A percentile compares a stretch with the other conserved stretches of the same genome.
These are phyloP conservation scores for Metschnikowia orientalis DNA, from an alignment of 805 yeast species.

Conservation along the genomic window DNA sequence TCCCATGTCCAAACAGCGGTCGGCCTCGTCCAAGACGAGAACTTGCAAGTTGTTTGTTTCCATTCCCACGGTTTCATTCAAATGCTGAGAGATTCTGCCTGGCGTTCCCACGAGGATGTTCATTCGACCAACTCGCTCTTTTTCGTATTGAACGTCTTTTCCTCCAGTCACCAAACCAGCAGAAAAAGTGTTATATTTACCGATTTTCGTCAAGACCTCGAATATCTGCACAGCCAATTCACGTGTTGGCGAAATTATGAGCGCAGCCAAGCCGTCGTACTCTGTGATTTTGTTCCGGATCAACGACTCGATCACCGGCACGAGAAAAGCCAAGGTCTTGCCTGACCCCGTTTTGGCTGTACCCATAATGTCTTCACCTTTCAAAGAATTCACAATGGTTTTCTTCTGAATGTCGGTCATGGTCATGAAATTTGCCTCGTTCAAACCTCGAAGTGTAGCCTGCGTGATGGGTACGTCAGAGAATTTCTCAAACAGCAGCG, in stretches of 20 bases:
- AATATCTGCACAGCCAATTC: constrained; percentile 89
- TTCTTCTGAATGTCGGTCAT: constrained; percentile 84
- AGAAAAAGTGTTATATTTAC: constrained; percentile 67
- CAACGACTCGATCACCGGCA: constrained; percentile 73
- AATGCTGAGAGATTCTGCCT: constrained; percentile 82
- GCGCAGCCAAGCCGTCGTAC: constrained; percentile 82
- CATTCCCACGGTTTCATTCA: constrained; percentile 83
- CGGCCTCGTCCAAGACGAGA: constrained; percentile 87
- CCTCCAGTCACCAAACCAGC: constrained; percentile 95
- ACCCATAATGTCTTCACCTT: constrained; percentile 76
- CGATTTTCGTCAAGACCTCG: constrained; percentile 80
- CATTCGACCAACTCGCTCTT: constrained; percentile 71
- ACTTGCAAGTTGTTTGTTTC: constrained; percentile 71
- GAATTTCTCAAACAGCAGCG: constrained; percentile 35
- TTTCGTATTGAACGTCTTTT: constrained; percentile 77
- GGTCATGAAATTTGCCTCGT: constrained; percentile 69
- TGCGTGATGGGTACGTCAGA: constrained; percentile 72
- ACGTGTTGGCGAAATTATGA: constrained; percentile 87
- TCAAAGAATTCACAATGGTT: constrained; percentile 70
- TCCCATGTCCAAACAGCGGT: constrained; percentile 90
- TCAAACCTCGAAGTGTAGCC: constrained; percentile 65
- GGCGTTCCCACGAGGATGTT: constrained; percentile 90
- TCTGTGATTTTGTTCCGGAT: constrained; percentile 72
- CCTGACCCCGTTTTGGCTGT: constrained; percentile 93
- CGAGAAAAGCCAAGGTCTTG: constrained; percentile 79